phyloP scores from a whole-genome alignment of 352 stramenopile genomes.

The Hyaloperonospora arabidopsidis region DNA sequence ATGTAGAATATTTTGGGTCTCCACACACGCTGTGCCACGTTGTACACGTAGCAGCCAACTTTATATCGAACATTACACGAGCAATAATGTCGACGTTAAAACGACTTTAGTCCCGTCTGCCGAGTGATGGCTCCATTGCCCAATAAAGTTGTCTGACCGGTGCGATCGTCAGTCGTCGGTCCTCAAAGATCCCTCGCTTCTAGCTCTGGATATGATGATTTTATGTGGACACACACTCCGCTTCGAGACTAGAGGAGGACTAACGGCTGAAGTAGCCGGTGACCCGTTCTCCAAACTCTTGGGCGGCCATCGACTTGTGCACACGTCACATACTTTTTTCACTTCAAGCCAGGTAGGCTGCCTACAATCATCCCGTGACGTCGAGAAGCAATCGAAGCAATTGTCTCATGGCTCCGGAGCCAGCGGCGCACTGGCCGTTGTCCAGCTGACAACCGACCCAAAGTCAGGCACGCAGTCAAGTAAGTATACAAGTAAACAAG shows the following conservation, averaged over 20 bases:
- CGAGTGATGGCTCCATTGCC: conserved; percentile 8
- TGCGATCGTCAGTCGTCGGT: conserved; percentile 2
- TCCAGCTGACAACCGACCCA: conserved; percentile 15
- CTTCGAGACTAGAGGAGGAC: conserved; percentile 6
- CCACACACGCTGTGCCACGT: conserved; percentile 12
- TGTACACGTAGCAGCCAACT: conserved; percentile 16
- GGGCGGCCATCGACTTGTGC: conserved; percentile 3
- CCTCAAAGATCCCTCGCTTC: background rate
- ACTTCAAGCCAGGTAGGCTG: background rate
- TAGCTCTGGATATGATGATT: too few species aligned
- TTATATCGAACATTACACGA: conserved; percentile 25
- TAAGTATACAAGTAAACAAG: too few species aligned
- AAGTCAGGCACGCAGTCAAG: conserved; percentile 10
- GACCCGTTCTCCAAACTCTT: conserved; percentile 20
- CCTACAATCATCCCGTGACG: too few species aligned
- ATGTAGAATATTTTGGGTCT: conserved; percentile 18
- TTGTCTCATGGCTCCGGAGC: conserved; percentile 8
- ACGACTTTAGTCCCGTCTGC: background rate
- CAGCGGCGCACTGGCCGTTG: conserved; percentile 12
- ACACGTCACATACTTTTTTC: conserved; percentile 21
- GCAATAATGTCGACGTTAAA: background rate
- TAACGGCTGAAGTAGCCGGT: conserved; percentile 21
- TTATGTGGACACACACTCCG: background rate
- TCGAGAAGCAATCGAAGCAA: conserved; percentile 1
- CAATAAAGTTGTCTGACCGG: background rate